Evolutionary conservation across 768 basidiomycete genomes (phyloP).

Genomic region (Macrocybe gigantea): DNA sequence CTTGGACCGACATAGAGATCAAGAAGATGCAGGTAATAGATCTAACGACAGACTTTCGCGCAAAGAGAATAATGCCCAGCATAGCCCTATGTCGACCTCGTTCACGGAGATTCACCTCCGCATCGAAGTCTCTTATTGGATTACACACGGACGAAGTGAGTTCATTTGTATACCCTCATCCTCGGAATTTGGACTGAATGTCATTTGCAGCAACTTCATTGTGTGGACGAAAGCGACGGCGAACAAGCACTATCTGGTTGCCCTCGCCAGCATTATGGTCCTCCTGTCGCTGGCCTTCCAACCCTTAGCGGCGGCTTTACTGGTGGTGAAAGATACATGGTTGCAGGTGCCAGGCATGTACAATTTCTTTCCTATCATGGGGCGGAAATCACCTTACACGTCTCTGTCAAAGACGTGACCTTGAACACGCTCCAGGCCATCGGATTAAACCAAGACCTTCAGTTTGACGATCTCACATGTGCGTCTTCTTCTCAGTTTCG

Average conservation of each 20-base stretch:
- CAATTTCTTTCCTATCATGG: background rate
- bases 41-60: background rate
- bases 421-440: slow-evolving; percentile 31
- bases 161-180: background rate
- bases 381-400: background rate
- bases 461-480: slow-evolving; percentile 46
- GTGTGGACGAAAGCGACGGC: slow-evolving; percentile 39
- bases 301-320: slow-evolving; percentile 45
- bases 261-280: slow-evolving; percentile 41
- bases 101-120: slow-evolving; percentile 48
- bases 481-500: slow-evolving; percentile 8
- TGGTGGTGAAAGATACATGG: slow-evolving; percentile 42
- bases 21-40: slow-evolving; percentile 45
- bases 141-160: slow-evolving; percentile 47
- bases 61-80: no score
- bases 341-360: slow-evolving; percentile 32
- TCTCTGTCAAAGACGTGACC: slow-evolving; percentile 22
- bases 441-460: slow-evolving; percentile 36
- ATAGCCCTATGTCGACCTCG: slow-evolving; percentile 54
- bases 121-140: slow-evolving; percentile 48
- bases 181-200: background rate
- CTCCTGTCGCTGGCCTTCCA: slow-evolving; percentile 42
- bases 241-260: slow-evolving; percentile 48
- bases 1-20: slow-evolving; percentile 54
- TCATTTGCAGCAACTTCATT: slow-evolving; percentile 32